Percentiles rank a stretch among this genome's conserved stretches.
Conservation (phyloP, 371 early-diverging fungal species). For the Mucor plumbeus region DNA sequence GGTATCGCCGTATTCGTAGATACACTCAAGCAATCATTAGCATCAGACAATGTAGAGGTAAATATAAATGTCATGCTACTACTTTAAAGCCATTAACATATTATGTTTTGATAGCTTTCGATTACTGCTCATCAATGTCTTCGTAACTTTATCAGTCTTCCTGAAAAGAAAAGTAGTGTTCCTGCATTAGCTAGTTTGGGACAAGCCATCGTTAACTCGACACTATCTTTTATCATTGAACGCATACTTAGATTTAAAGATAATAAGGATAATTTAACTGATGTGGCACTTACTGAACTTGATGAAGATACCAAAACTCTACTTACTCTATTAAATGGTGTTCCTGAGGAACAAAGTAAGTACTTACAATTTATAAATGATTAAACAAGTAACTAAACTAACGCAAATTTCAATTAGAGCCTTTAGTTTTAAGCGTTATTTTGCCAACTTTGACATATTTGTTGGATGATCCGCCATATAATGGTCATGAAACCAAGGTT, state of each 20-base stretch:
- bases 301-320: conserved; percentile 55
- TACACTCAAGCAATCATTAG: conserved; percentile 34
- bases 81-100: neutral
- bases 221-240: conserved; percentile 41
- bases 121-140: conserved; percentile 55
- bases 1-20: conserved; percentile 32
- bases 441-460: conserved; percentile 48
- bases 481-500: conserved; percentile 26
- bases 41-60: conserved; percentile 40
- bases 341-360: conserved; percentile 51
- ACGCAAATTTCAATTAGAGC: conserved; percentile 21
- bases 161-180: conserved; percentile 40
- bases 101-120: conserved; percentile 30
- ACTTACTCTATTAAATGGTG: conserved; percentile 30
- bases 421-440: conserved; percentile 33
- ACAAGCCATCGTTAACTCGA: conserved; percentile 29
- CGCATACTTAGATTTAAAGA: conserved; percentile 35
- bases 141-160: conserved; percentile 50
- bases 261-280: conserved; percentile 5
- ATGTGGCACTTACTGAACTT: conserved; percentile 17
- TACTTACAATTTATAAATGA: neutral
- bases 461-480: conserved; percentile 43
- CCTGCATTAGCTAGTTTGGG: conserved; percentile 36
- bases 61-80: neutral
- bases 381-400: neutral